Percentiles rank a stretch among this genome's conserved stretches.
phyloP scores from a whole-genome alignment of 2,329 filamentous ascomycete species.

The Emmonsiellopsis sp. region DNA sequence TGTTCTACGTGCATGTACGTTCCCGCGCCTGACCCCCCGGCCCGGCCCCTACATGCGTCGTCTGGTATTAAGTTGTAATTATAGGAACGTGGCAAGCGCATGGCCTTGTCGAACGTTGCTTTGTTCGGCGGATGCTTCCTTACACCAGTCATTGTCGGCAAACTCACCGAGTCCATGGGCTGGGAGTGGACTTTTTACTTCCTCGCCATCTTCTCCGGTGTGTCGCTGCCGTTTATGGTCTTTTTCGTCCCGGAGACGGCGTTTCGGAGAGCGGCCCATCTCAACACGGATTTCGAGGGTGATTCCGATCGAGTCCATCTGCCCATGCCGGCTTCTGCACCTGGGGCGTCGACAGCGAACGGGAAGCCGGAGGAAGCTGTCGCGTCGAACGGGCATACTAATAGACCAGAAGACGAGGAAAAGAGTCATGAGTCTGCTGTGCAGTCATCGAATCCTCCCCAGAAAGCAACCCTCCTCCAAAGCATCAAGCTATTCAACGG shows the following conservation, averaged over 20 bases:
- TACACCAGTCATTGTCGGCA: constrained; percentile 84
- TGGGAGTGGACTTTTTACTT: constrained; percentile 88
- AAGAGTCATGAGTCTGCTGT: neutral
- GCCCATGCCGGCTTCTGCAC: neutral
- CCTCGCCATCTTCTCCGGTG: constrained; percentile 70
- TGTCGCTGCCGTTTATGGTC: constrained; percentile 59
- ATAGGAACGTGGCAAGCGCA: constrained; percentile 66
- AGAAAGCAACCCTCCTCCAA: constrained; percentile 47
- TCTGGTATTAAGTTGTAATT: neutral
- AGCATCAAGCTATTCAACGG: constrained; percentile 66
- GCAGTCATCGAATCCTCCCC: neutral
- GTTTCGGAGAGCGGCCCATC: constrained; percentile 54
- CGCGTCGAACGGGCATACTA: neutral
- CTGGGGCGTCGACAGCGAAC: neutral
- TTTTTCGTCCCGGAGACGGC: constrained; percentile 81
- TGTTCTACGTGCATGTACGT: constrained; percentile 78
- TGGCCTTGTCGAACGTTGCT: constrained; percentile 70
- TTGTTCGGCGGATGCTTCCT: constrained; percentile 63
- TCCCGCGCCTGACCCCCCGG: neutral
- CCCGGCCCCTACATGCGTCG: neutral
- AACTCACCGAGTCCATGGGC: constrained; percentile 65
- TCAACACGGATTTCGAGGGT: constrained; percentile 59
- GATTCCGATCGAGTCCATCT: constrained; percentile 18
- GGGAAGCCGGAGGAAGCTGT: no score
- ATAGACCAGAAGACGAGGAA: neutral